Base-by-base conservation (phyloP, 192 early-diverging fungal species). In the Gigaspora rosea region DNA sequence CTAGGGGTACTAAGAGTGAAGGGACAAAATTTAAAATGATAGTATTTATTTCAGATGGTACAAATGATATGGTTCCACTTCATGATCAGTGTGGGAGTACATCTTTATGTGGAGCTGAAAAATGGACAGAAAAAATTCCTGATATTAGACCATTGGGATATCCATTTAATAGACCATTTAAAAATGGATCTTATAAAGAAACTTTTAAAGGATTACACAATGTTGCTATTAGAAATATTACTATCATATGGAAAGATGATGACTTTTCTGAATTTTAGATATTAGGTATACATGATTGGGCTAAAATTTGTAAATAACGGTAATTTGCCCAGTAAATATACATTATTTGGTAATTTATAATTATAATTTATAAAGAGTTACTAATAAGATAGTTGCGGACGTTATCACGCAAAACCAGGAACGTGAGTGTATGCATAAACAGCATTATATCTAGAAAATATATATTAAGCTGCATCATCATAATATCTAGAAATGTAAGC, bases 151-250 rank as follows among this genome's bases (percentile, higher is more conserved):
- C 64, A 9, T n/a, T 66, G 2, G 64, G 64, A n/a, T 66, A 66
- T 66, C 64, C 64, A 16, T 66, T 66, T 66, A 18, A 66, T 66
- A 13, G 64, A 66, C 64, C 64, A n/a, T 66, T 66, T 20, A 66
- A 66, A 66, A 18, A 66, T 46, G 35, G 35, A 41, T 66, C 64
- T 16, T 66, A n/a, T 66, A 6, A 66, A 41, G 47, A 66, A 66
- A 66, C 15, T 35, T 66, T 66, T n/a, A 11, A 35, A n/a, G 64
- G 41, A 15, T 18, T 66, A 36, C 12, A 66, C 11, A 66, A 66
- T 66, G 64, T 46, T 66, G 64, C 64, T 47, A 15, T 33, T 18
- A 46, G 12, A 18, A 15, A 66, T 66, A 10, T 66, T 41, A 66
- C 64, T 7, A 66, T 66, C 41, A 66, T 41, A 66, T 66, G 59